Evolutionary conservation across 1,139 yeast genomes (phyloP).

Genomic region (Blastobotrys petasosporus): DNA sequence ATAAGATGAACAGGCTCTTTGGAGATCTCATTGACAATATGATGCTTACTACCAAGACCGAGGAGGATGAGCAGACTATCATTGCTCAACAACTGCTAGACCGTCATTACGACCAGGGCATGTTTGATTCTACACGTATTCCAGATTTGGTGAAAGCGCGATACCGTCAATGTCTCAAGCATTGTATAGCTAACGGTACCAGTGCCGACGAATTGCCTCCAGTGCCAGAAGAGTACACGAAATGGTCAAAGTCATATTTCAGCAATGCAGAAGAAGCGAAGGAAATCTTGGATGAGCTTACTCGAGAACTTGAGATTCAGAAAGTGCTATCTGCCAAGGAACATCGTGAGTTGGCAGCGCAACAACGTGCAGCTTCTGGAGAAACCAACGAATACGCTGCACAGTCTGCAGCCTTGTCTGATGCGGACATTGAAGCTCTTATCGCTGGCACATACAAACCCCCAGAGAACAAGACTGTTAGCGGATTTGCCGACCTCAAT

Average conservation of each 20-base stretch:
- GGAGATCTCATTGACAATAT: constrained; percentile 36
- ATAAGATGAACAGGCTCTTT: constrained; percentile 37
- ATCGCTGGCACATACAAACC: too few relatives aligned
- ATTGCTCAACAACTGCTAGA: background rate
- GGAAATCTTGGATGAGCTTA: constrained; percentile 22
- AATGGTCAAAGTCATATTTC: constrained; percentile 16
- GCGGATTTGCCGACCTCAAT: too few relatives aligned
- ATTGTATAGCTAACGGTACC: constrained; percentile 27
- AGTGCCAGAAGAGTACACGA: constrained; percentile 19
- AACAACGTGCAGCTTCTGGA: constrained; percentile 13
- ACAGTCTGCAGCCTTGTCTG: background rate
- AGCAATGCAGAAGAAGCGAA: constrained; percentile 17
- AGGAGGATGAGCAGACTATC: constrained; percentile 17
- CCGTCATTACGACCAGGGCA: constrained; percentile 28
- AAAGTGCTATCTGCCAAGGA: constrained; percentile 13
- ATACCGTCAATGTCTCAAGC: constrained; percentile 23
- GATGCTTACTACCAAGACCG: constrained; percentile 32
- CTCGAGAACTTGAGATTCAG: constrained; percentile 20
- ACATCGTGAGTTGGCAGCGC: constrained; percentile 8
- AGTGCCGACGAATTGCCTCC: constrained; percentile 21
- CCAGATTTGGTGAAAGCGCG: background rate
- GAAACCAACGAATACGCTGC: background rate
- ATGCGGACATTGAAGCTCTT: too few relatives aligned
- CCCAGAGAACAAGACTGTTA: too few relatives aligned
- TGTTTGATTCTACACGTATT: background rate